Base-by-base conservation (phyloP, 257 asterid genomes). In the Haberlea rhodopensis region DNA sequence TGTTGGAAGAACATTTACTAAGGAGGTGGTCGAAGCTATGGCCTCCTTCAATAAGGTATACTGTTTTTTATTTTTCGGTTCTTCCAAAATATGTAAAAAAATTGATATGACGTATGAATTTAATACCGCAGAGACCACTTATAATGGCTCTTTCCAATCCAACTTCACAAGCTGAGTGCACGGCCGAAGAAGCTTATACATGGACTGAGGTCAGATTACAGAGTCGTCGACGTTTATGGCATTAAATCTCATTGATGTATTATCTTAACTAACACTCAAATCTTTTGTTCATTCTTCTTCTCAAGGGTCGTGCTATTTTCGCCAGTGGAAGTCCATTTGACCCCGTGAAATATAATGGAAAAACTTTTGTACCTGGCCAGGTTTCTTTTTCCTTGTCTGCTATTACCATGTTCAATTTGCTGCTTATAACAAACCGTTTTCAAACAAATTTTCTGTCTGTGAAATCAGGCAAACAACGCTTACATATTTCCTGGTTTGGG, bases 81-180 rank as follows among this genome's bases (percentile, higher is more conserved):
- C 11, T 27, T 19, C 27, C 53, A 11, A 34, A 49, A 48, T 2
- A 22, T n/a, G 11, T 29, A 1, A 2, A 29, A 43, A 43, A 34
- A 34, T 10, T 34, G 16, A 37, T 37, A 1, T 43, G 0, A 2
- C 53, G 19, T 60, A 13, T 10, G 65, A 1, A 60, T 68, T 57
- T 22, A 29, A 46, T 69, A n/a, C 69, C 70, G 55, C 86, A 94
- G 99, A 90, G 25, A 81, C 99, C 97, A 52, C 96, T 94, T 52
- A 84, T 94, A 63, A 77, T 94, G 96, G 97, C 99, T 32, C 95
- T 94, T 51, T 90, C 99, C 10, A 94, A 94, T 63, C 99, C 99
- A 24, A 94, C 99, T 37, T 78, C 95, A 65, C 97, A 94, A 80
- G 55, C 99, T 19, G 99, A 94, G 85, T 94, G 99, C 85, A 87